These are phyloP conservation scores for Geranomyces variabilis DNA, from an alignment of 192 early-diverging fungal species.

Conservation along the genomic window DNA sequence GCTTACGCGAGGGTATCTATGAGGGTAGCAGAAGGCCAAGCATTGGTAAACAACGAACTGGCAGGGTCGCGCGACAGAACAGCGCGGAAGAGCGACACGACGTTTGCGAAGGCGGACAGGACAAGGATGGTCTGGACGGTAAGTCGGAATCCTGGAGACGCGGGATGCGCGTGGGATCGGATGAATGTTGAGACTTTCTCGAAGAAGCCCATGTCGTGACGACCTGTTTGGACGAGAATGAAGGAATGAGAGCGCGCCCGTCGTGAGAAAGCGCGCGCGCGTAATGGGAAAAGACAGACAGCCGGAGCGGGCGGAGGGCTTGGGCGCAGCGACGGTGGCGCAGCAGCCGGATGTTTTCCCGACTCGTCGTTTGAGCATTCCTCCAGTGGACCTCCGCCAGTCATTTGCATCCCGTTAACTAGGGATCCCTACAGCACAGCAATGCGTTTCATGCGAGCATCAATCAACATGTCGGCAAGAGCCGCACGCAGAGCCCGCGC, in stretches of 20 bases:
- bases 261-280: too few species aligned
- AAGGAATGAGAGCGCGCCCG: too few species aligned
- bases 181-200: not conserved
- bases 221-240: too few species aligned
- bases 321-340: too few species aligned
- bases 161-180: not conserved
- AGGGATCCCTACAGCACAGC: not conserved
- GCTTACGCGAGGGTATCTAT: constrained; percentile 17
- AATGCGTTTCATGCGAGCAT: constrained; percentile 21
- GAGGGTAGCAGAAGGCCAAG: constrained; percentile 6
- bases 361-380: too few species aligned
- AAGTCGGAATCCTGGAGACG: not conserved
- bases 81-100: constrained; percentile 15
- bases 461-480: constrained; percentile 14
- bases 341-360: too few species aligned
- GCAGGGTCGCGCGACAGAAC: not conserved
- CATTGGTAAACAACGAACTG: not conserved
- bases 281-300: too few species aligned
- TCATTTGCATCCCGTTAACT: too few species aligned
- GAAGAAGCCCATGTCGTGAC: constrained; percentile 13
- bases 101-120: constrained; percentile 3
- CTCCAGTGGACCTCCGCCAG: too few species aligned
- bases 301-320: too few species aligned
- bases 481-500: constrained; percentile 22
- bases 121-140: not conserved